Conservation (phyloP, 1,284 basidiomycete genomes). For the Hypsizygus ulmarius region DNA sequence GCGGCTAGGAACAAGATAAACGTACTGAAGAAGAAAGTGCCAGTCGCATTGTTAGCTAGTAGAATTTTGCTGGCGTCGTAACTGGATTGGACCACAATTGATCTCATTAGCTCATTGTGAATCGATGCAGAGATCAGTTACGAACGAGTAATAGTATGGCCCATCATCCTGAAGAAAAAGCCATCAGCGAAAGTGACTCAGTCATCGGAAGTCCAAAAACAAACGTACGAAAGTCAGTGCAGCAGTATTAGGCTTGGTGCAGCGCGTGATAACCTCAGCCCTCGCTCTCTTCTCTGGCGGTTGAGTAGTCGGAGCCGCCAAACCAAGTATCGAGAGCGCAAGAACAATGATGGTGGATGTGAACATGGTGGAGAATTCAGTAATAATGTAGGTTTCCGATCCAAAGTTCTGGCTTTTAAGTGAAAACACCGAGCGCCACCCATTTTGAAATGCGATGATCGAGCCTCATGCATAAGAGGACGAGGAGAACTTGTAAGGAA, state of each 20-base stretch:
- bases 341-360: slow-evolving; percentile 6
- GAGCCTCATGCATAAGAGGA: too few relatives aligned
- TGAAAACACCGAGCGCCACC: too few relatives aligned
- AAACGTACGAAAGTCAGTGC: slow-evolving; percentile 48
- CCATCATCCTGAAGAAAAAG: slow-evolving; percentile 43
- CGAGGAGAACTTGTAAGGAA: too few relatives aligned
- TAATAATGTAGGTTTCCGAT: too few relatives aligned
- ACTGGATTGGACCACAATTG: slow-evolving; percentile 13
- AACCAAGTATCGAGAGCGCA: slow-evolving; percentile 3
- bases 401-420: too few relatives aligned
- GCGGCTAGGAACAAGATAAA: slow-evolving; percentile 9
- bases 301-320: slow-evolving; percentile 11
- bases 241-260: slow-evolving; percentile 30
- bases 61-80: slow-evolving; percentile 34
- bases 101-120: background rate
- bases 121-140: slow-evolving; percentile 11
- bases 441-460: too few relatives aligned
- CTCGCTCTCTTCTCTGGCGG: slow-evolving; percentile 12
- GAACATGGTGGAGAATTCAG: background rate
- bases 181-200: background rate
- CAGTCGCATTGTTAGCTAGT: slow-evolving; percentile 32
- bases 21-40: slow-evolving; percentile 46
- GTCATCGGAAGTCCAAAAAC: too few relatives aligned
- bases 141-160: slow-evolving; percentile 38
- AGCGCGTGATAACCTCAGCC: slow-evolving; percentile 32